Percentiles rank a stretch among this genome's conserved stretches.
These are phyloP conservation scores for Limonium bicolor DNA, from an alignment of 148 eudicot genomes.

Conservation along the genomic window DNA sequence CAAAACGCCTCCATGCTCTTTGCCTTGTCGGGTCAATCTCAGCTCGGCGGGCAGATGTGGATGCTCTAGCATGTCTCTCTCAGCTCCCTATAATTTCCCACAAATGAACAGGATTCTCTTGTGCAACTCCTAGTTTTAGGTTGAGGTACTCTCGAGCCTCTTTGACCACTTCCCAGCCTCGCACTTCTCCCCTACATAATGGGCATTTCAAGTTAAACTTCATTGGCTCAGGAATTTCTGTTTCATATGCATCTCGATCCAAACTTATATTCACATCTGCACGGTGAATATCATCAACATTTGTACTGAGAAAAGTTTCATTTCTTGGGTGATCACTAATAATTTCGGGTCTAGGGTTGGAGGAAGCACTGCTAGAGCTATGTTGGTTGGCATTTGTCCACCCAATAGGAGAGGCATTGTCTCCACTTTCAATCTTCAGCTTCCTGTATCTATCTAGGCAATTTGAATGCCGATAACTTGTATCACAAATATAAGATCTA, in stretches of 20 bases:
- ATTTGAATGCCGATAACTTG: slow-evolving; percentile 90
- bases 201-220: slow-evolving; percentile 52
- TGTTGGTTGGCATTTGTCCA: slow-evolving; percentile 14
- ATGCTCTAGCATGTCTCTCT: slow-evolving; percentile 71
- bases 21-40: slow-evolving; percentile 70
- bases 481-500: slow-evolving; percentile 72
- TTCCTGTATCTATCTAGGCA: slow-evolving; percentile 72
- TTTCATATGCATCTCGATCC: not conserved
- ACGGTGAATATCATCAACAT: not conserved
- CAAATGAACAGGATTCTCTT: slow-evolving; percentile 57
- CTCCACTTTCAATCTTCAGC: slow-evolving; percentile 27
- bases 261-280: not conserved
- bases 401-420: slow-evolving; percentile 10
- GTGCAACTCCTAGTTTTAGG: slow-evolving; percentile 60
- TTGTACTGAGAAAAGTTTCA: not conserved
- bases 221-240: not conserved
- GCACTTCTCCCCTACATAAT: slow-evolving; percentile 60
- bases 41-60: slow-evolving; percentile 60
- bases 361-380: slow-evolving; percentile 5
- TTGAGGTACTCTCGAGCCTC: slow-evolving; percentile 56
- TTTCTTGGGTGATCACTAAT: not conserved
- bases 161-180: slow-evolving; percentile 67
- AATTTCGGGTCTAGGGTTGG: not conserved
- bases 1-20: slow-evolving; percentile 63
- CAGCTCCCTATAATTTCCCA: slow-evolving; percentile 58